Conservation (phyloP, 2,329 filamentous ascomycete species). For the Fusarium lyarnte region DNA sequence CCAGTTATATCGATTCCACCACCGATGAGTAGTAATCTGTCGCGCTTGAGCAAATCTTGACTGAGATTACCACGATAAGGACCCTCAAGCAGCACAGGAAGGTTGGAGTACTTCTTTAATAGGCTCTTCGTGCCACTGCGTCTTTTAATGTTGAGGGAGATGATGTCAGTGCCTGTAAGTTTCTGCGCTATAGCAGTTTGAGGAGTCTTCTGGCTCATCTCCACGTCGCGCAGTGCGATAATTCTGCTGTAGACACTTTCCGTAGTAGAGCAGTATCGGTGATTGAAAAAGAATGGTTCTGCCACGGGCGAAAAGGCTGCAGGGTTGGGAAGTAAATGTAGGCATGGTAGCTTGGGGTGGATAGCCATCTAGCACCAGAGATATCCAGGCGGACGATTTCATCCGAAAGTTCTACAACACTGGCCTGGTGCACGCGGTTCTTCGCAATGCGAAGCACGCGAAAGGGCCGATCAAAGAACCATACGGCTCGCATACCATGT, state of each 20-base stretch:
- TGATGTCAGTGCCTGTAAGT: accelerated
- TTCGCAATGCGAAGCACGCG: not conserved
- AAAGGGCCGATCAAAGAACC: not conserved
- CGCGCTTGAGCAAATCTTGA: not conserved
- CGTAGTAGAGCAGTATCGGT: not conserved
- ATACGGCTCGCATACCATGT: not conserved
- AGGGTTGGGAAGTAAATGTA: not conserved
- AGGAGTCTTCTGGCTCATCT: not conserved
- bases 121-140: not conserved
- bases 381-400: not conserved
- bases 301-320: accelerated
- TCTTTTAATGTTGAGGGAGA: not conserved
- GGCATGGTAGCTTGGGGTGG: not conserved
- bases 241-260: not conserved
- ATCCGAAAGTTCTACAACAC: accelerated
- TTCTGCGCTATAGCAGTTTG: not conserved
- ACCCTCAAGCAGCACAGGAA: not conserved
- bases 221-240: not conserved
- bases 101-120: not conserved
- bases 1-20: not conserved
- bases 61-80: accelerated
- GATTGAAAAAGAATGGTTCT: not conserved
- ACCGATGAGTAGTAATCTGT: not conserved
- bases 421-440: accelerated
- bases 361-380: not conserved